Evolutionary conservation across 768 basidiomycete species (phyloP).

Genomic region (Russula foetens): DNA sequence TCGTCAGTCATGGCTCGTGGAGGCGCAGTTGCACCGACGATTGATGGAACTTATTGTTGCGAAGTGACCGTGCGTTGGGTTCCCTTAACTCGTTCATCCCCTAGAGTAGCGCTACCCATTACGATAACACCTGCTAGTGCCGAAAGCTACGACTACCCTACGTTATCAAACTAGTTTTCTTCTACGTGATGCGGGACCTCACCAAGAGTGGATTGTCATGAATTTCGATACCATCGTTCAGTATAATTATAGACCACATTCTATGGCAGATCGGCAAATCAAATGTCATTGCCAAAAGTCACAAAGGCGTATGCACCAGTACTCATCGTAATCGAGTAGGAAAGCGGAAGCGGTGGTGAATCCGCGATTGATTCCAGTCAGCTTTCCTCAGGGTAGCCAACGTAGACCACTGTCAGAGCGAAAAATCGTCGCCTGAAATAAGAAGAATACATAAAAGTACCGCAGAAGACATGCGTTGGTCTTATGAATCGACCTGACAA

Average conservation of each 20-base stretch:
- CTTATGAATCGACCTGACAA: neutral
- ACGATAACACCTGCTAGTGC: neutral
- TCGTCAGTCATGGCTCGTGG: constrained; percentile 6
- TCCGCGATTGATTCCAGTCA: neutral
- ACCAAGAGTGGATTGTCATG: neutral
- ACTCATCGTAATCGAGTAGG: too few species aligned
- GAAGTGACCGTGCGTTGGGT: neutral
- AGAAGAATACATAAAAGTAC: neutral
- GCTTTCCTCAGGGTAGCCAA: neutral
- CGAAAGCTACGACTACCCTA: too few species aligned
- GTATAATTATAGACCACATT: neutral
- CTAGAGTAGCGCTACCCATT: neutral
- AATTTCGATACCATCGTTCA: neutral
- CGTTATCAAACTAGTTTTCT: neutral
- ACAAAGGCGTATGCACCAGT: too few species aligned
- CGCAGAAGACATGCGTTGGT: neutral
- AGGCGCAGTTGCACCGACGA: constrained; percentile 3
- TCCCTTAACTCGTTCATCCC: neutral
- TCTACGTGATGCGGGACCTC: neutral
- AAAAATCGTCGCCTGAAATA: neutral
- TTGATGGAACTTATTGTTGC: constrained; percentile 5
- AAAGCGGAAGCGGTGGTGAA: too few species aligned
- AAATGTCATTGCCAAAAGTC: too few species aligned
- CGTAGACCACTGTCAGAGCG: neutral
- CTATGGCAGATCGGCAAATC: too few species aligned